Evolutionary conservation across 2,329 filamentous ascomycete species (phyloP), one percentile per base, ranked within the genome.

Genomic region (Periconia digitata): DNA sequence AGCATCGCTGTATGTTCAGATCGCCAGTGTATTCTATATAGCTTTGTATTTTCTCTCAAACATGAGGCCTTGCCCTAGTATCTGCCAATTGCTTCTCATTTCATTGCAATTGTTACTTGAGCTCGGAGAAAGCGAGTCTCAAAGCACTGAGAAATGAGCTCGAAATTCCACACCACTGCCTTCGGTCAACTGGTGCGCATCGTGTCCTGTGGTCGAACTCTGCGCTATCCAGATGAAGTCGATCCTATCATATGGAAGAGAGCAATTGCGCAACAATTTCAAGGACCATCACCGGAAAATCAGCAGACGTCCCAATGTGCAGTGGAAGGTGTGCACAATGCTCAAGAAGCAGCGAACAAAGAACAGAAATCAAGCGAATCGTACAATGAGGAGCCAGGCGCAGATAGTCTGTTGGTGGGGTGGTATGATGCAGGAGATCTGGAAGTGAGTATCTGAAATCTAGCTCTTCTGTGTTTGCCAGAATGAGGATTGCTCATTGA

Each of bases 391-490:
- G 29, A 10, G 16, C 6, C 21, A 49, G 49, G 21, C 35, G 12
- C 21, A 16, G 29, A 55, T 8, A 58, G 54, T 8, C 43, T 60
- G 3, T 34, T 66, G 2, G 57, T 72, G 3, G 63, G 66, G 39
- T 72, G 70, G 66, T 72, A 71, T 44, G 61, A 56, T 2, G 62
- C 62, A 34, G 45, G 57, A 22, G 57, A 63, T 35, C 58, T 62
- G 4, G 52, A 54, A 15, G 49, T 39, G 43, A 43, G n/a, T n/a
- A n/a, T n/a, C n/a, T n/a, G 27, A 27, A 27, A 15, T 15, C 3
- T 32, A 10, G 24, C 13, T 13, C 24, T 7, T 32, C n/a, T 12
- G 27, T 13, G 4, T 10, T 15, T 4, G n/a, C n/a, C 10, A 15
- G 3, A 32, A 5, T 32, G 27, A 32, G 16, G 15, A 7, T 20